Evolutionary conservation across 2,329 filamentous ascomycete species (phyloP).

Genomic region (Fusarium chlamydosporum): DNA sequence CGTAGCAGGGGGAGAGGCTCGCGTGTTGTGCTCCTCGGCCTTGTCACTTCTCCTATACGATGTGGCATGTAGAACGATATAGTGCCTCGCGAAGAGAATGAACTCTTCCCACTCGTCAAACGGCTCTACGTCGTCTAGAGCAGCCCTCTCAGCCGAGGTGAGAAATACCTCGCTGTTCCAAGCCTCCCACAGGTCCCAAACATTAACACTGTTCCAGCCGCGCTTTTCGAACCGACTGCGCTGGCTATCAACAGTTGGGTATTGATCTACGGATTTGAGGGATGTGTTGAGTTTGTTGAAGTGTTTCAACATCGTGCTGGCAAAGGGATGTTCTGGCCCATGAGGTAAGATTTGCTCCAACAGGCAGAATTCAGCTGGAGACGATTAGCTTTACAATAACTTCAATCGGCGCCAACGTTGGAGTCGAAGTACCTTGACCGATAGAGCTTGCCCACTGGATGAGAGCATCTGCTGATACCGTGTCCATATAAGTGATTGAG

Average conservation of each 20-base stretch:
- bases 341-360: conserved; percentile 89
- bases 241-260: conserved; percentile 77
- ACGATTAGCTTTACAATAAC: conserved; percentile 31
- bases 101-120: conserved; percentile 99
- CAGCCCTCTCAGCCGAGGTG: conserved; percentile 67
- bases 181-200: conserved; percentile 83
- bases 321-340: conserved; percentile 84
- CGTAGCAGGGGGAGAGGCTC: not conserved
- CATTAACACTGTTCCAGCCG: conserved; percentile 76
- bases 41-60: conserved; percentile 25
- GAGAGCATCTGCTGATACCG: conserved; percentile 77
- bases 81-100: conserved; percentile 85
- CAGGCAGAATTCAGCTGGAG: conserved; percentile 78
- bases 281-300: conserved; percentile 86
- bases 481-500: conserved; percentile 91
- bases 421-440: conserved; percentile 69
- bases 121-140: conserved; percentile 79
- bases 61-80: conserved; percentile 79
- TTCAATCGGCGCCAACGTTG: not conserved
- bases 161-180: conserved; percentile 82
- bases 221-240: conserved; percentile 73
- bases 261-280: conserved; percentile 79
- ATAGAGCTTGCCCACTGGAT: conserved; percentile 83
- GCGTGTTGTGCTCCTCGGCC: not conserved
- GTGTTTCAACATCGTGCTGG: conserved; percentile 85